Conservation (phyloP, 352 stramenopile genomes). For the Proteromonas lacertae region DNA sequence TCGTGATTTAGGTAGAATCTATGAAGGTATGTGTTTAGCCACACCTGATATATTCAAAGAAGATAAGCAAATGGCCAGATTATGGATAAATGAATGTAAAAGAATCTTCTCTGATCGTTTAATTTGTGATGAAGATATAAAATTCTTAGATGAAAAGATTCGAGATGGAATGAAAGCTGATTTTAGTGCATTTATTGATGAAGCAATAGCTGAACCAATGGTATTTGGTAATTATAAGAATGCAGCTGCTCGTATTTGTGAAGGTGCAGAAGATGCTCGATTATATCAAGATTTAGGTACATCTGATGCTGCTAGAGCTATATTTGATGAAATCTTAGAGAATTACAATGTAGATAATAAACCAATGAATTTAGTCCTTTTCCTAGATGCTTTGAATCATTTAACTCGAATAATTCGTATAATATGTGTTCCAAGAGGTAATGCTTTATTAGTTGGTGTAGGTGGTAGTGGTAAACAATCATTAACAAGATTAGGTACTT, state of each 20-base stretch:
- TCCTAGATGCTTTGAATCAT: conserved; percentile 43
- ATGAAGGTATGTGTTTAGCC: conserved; percentile 28
- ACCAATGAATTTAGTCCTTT: conserved; percentile 35
- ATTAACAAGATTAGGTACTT: conserved; percentile 27
- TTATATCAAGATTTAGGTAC: conserved; percentile 23
- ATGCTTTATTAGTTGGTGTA: conserved; percentile 53
- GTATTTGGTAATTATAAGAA: conserved; percentile 36
- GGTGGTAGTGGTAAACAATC: conserved; percentile 46
- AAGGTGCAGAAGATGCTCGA: conserved; percentile 8
- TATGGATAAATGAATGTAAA: conserved; percentile 42
- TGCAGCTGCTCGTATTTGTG: too few species aligned
- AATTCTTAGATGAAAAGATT: too few species aligned
- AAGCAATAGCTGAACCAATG: conserved; percentile 33
- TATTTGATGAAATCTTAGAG: conserved; percentile 22
- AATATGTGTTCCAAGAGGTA: conserved; percentile 16
- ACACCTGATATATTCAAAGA: conserved; percentile 8
- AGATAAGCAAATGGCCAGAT: conserved; percentile 17
- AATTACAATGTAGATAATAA: conserved; percentile 32
- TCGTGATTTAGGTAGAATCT: conserved; percentile 31
- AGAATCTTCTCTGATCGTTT: conserved; percentile 33
- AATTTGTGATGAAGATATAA: conserved; percentile 12
- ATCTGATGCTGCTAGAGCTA: conserved; percentile 15
- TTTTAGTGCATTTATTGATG: conserved; percentile 55
- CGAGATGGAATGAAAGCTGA: too few species aligned
- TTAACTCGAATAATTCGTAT: conserved; percentile 34